Percentiles rank a stretch among this genome's conserved stretches.
These are phyloP conservation scores for Thyridium curvatum DNA, from an alignment of 2,329 filamentous ascomycete species.

Conservation along the genomic window DNA sequence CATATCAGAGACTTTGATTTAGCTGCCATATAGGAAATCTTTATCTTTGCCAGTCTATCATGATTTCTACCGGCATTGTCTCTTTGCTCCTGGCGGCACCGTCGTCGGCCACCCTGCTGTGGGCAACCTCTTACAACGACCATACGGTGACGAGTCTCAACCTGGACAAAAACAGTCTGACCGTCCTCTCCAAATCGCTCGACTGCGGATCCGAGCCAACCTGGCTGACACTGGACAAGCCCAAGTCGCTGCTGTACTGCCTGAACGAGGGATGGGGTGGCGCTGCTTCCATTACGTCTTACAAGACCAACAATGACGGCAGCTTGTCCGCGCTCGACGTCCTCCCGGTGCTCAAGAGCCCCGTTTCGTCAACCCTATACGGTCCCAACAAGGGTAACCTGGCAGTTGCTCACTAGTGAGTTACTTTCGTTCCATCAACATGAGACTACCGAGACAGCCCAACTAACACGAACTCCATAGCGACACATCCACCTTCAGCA, in stretches of 20 bases:
- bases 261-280: constrained; percentile 47
- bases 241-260: constrained; percentile 48
- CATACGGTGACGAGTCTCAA: constrained; percentile 8
- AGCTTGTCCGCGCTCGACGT: constrained; percentile 22
- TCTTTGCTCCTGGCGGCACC: constrained; percentile 8
- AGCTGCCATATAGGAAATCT: no score
- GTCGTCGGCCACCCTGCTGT: constrained; percentile 10
- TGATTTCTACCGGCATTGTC: constrained; percentile 1
- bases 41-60: no score
- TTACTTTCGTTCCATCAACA: no score
- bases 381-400: constrained; percentile 6
- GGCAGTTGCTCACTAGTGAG: constrained; percentile 11
- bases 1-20: no score
- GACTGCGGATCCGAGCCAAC: constrained; percentile 49
- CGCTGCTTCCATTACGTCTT: constrained; percentile 10
- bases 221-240: constrained; percentile 52
- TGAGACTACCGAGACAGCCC: no score
- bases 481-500: constrained; percentile 19
- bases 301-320: constrained; percentile 25
- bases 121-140: constrained; percentile 12
- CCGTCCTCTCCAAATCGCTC: constrained; percentile 10
- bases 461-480: constrained; percentile 2
- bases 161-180: constrained; percentile 4
- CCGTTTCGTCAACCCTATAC: constrained; percentile 10
- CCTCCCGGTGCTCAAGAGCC: constrained; percentile 10